phyloP scores from a whole-genome alignment of 192 early-diverging fungal species.

The Rhizophagus clarus region DNA sequence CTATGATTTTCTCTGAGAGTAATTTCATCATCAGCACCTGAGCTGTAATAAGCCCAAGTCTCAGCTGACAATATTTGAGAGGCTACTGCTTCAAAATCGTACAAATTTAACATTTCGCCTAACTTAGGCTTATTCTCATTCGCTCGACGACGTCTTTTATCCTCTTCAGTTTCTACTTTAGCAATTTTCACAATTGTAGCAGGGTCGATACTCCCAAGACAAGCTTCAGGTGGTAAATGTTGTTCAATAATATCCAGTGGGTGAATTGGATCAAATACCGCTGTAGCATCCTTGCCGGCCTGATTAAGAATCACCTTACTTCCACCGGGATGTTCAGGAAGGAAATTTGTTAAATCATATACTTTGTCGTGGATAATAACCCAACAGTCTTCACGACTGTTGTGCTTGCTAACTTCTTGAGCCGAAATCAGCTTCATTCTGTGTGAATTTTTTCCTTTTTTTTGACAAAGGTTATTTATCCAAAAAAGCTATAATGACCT shows the following conservation, averaged over 20 bases:
- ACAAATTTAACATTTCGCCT: conserved; percentile 62
- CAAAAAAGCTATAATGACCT: too few species aligned
- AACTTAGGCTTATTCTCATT: conserved; percentile 53
- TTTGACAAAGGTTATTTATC: too few species aligned
- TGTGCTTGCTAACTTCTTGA: conserved; percentile 31
- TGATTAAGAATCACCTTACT: conserved; percentile 60
- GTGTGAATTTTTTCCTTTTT: neutral
- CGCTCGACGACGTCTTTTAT: conserved; percentile 35
- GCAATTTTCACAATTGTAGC: conserved; percentile 15
- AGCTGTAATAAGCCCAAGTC: conserved; percentile 85
- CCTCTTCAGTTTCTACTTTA: conserved; percentile 41
- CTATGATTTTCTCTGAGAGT: conserved; percentile 78
- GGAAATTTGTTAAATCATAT: conserved; percentile 63
- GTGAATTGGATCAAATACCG: conserved; percentile 66
- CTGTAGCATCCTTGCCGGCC: conserved; percentile 73
- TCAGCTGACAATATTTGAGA: conserved; percentile 55
- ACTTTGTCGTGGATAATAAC: conserved; percentile 66
- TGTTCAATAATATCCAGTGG: conserved; percentile 63
- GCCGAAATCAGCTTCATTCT: conserved; percentile 20
- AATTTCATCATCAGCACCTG: conserved; percentile 80
- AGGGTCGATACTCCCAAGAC: conserved; percentile 58
- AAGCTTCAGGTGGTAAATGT: conserved; percentile 52
- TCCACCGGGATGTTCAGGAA: conserved; percentile 64
- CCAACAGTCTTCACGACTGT: conserved; percentile 53
- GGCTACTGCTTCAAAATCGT: conserved; percentile 76